These are phyloP conservation scores for Fusarium subtropicale DNA, from an alignment of 2,329 filamentous ascomycete species.

Conservation along the genomic window DNA sequence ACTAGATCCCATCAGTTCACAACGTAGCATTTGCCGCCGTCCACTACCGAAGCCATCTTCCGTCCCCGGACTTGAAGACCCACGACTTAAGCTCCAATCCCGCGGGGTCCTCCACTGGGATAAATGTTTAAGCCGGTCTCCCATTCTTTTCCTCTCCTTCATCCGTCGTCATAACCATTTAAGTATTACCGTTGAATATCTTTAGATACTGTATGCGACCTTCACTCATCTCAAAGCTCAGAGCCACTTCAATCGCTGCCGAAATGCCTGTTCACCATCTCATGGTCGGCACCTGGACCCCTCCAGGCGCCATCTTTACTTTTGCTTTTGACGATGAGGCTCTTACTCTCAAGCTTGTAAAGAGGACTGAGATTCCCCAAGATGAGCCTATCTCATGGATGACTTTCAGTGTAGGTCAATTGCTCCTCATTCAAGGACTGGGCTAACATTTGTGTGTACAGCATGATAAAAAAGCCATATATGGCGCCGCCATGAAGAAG, in stretches of 20 bases:
- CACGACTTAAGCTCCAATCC: conserved; percentile 14
- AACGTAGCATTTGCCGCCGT: conserved; percentile 37
- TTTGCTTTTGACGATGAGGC: conserved; percentile 88
- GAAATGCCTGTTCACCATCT: conserved; percentile 85
- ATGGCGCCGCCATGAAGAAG: conserved; percentile 93
- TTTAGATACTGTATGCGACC: conserved; percentile 13
- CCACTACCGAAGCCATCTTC: conserved; percentile 32
- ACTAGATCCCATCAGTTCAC: neutral
- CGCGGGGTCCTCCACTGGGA: conserved; percentile 38
- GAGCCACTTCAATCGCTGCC: conserved; percentile 25
- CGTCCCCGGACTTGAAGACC: conserved; percentile 23
- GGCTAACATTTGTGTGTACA: conserved; percentile 50
- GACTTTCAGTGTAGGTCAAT: conserved; percentile 80
- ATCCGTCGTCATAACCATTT: conserved; percentile 24
- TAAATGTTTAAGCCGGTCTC: conserved; percentile 46
- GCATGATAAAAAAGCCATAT: conserved; percentile 86
- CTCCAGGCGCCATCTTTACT: conserved; percentile 89
- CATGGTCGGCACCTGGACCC: conserved; percentile 93
- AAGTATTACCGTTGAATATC: neutral
- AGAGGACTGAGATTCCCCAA: conserved; percentile 82
- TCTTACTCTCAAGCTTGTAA: conserved; percentile 78
- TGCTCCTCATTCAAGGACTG: neutral
- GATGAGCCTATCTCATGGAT: conserved; percentile 95
- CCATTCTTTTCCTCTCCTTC: conserved; percentile 2
- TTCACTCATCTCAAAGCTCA: conserved; percentile 28